Evolutionary conservation across 495 filamentous ascomycete genomes (phyloP).

Genomic region (Trichoderma reesei): DNA sequence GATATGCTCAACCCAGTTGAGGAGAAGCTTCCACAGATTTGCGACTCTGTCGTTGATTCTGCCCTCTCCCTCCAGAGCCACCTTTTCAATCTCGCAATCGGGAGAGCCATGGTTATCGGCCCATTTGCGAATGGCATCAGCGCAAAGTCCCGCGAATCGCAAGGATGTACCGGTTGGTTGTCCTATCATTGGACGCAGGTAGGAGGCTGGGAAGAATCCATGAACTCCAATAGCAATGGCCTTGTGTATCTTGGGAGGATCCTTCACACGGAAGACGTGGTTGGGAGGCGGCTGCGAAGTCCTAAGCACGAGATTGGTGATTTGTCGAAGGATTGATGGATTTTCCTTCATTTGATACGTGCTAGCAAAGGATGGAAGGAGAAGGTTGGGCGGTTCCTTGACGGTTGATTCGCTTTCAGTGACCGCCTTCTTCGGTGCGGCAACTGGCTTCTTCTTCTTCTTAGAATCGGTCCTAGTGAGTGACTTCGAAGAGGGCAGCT

Average conservation of each 20-base stretch:
- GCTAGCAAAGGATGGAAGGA: constrained; percentile 57
- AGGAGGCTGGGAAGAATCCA: constrained; percentile 80
- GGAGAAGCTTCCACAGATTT: constrained; percentile 81
- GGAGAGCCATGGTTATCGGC: constrained; percentile 55
- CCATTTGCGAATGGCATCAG: constrained; percentile 75
- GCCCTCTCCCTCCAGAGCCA: constrained; percentile 96
- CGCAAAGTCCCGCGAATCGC: constrained; percentile 81
- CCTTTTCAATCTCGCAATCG: constrained; percentile 69
- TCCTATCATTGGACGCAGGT: constrained; percentile 77
- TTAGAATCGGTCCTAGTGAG: constrained; percentile 13
- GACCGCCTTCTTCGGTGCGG: constrained; percentile 11
- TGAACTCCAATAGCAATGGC: constrained; percentile 91
- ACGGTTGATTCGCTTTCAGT: constrained; percentile 13
- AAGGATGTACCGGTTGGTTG: constrained; percentile 94
- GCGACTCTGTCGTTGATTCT: constrained; percentile 83
- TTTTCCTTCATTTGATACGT: constrained; percentile 59
- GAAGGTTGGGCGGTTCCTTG: constrained; percentile 47
- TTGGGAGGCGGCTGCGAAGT: constrained; percentile 49
- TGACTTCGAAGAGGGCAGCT: constrained; percentile 14
- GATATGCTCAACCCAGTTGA: constrained; percentile 93
- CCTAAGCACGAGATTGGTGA: constrained; percentile 56
- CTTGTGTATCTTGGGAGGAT: constrained; percentile 62
- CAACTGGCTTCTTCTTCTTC: constrained; percentile 2
- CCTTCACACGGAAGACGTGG: constrained; percentile 63
- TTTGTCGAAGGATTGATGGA: constrained; percentile 61